Base-by-base conservation (phyloP, 2,329 filamentous ascomycete genomes). In the Neonectria neomacrospora region DNA sequence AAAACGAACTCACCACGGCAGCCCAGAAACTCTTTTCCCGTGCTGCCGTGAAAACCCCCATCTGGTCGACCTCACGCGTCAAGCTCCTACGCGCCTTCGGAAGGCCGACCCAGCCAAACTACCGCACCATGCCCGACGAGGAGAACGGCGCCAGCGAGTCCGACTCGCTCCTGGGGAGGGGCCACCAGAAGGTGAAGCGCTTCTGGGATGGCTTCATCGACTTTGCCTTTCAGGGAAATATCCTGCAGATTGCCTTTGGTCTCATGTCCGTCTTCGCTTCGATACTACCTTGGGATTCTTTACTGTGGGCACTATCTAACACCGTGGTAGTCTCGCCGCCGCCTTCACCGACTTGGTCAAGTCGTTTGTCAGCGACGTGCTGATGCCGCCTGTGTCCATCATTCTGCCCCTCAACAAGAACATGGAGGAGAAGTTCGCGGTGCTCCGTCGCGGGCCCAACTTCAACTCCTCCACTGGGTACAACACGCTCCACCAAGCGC, bases 211-310 rank as follows among this genome's bases (percentile, higher is more conserved):
- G 88, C 41, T 93, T 93, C 74, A 76, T 89, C 68, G 90, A 92
- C 74, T 93, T 93, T 76, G 90, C 90, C 0, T 85, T 92, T 57
- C 87, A 90, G 67, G 90, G 91, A 61, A 92, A 93, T 70, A 90
- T 93, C 51, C 83, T 93, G 26, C 88, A 93, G 76, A 90, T 93
- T 63, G 91, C 91, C 16, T 88, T 93, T 69, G 91, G 90, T 68
- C 80, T 93, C 67, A 93, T 93, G 90, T 91, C 73, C 75, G 82
- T 77, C 44, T 20, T 12, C n/a, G 9, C 8, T 32, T 41, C 28
- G 3, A 12, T 7, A 12, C 16, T 7, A 12, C 16, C 11, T 14
- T n/a, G 20, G 12, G 18, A 14, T 20, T 5, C 37, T 50, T 6
- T 26, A 3, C 23, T 26, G n/a, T 6, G 23, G 23, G 20, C 52